Evolutionary conservation across 2,329 filamentous ascomycete species (phyloP).

Genomic region (Botrytis pseudocinerea): DNA sequence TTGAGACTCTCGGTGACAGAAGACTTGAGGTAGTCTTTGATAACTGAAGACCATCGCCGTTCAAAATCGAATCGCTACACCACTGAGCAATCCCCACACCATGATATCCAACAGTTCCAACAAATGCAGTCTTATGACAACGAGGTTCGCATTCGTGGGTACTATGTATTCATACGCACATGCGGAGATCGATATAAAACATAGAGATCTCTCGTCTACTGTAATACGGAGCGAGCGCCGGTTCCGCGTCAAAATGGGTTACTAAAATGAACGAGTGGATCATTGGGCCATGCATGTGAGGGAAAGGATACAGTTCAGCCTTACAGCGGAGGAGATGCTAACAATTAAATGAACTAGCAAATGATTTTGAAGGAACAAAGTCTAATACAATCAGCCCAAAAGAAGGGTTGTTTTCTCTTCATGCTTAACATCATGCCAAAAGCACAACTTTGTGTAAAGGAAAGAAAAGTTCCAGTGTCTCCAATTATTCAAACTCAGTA

Average conservation of each 20-base stretch:
- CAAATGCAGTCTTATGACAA: neutral
- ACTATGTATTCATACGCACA: neutral
- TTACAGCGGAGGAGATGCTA: neutral
- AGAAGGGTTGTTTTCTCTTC: neutral
- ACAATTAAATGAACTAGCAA: neutral
- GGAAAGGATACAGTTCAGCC: neutral
- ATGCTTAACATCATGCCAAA: neutral
- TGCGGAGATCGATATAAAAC: neutral
- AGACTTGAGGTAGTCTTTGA: neutral
- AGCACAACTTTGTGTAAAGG: neutral
- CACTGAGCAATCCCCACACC: neutral
- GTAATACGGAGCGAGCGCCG: neutral
- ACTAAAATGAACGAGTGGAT: neutral
- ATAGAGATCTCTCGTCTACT: neutral
- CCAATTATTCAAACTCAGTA: neutral
- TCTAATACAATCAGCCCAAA: neutral
- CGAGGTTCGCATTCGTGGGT: neutral
- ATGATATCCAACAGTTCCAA: neutral
- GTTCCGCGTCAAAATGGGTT: neutral
- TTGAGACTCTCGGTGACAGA: neutral
- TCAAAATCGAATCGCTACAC: neutral
- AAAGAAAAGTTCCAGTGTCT: neutral
- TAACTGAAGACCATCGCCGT: neutral
- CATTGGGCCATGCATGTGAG: neutral
- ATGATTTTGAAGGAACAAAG: neutral